Percentiles rank a stretch among this genome's conserved stretches.
phyloP scores from a whole-genome alignment of 2,329 filamentous ascomycete species.

The Diplodia seriata region DNA sequence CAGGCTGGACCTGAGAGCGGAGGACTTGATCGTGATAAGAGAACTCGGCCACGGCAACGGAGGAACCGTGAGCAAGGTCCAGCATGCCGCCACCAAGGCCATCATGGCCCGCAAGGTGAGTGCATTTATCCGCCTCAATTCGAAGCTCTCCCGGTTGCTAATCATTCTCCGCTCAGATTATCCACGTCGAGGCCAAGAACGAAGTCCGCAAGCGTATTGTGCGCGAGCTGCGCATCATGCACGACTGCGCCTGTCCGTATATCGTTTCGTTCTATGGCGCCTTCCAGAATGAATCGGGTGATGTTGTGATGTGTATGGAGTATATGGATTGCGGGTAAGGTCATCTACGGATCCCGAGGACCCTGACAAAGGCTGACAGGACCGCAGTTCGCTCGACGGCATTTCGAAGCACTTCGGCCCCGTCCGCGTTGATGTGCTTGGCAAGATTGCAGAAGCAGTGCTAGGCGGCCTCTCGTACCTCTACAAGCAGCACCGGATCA shows the following conservation, averaged over 20 bases:
- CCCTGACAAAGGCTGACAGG: not conserved
- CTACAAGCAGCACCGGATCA: conserved; percentile 94
- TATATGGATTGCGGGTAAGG: conserved; percentile 98
- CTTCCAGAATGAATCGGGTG: conserved; percentile 93
- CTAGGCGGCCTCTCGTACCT: conserved; percentile 93
- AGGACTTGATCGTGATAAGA: conserved; percentile 91
- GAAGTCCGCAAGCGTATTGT: conserved; percentile 97
- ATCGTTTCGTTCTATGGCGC: conserved; percentile 98
- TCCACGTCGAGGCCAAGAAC: conserved; percentile 97
- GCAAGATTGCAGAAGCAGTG: conserved; percentile 96
- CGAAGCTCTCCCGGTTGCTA: conserved; percentile 25
- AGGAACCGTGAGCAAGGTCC: conserved; percentile 97
- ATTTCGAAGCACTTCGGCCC: conserved; percentile 96
- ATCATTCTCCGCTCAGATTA: conserved; percentile 67
- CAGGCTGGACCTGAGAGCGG: conserved; percentile 86
- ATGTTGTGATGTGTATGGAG: conserved; percentile 99
- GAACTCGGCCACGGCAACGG: conserved; percentile 96
- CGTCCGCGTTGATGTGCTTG: conserved; percentile 92
- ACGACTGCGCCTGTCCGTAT: conserved; percentile 94
- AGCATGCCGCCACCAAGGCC: conserved; percentile 91
- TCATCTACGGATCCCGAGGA: not conserved
- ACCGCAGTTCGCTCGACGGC: conserved; percentile 79
- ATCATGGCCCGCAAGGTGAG: conserved; percentile 96
- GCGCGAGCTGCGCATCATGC: conserved; percentile 96
- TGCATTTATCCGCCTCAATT: conserved; percentile 26